A percentile compares a stretch with the other conserved stretches of the same genome.
These are phyloP conservation scores for Euphorbia pulcherrima DNA, from an alignment of 345 rosid species.

Conservation along the genomic window DNA sequence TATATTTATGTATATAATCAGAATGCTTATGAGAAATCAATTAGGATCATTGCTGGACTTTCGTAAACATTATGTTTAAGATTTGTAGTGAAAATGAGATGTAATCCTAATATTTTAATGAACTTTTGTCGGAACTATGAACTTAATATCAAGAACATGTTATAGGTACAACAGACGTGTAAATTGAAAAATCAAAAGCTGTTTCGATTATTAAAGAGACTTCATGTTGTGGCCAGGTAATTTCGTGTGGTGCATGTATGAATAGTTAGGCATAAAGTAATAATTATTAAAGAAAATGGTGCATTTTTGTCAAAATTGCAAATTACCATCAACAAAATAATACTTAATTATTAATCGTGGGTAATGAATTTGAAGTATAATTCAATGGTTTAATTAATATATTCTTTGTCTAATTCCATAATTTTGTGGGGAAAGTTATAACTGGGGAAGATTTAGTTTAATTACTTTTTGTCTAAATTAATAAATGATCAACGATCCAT, in stretches of 20 bases:
- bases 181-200: neutral
- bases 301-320: neutral
- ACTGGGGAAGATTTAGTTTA: constrained; percentile 16
- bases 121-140: too few relatives aligned
- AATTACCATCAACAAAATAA: neutral
- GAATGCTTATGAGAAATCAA: too few relatives aligned
- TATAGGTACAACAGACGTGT: neutral
- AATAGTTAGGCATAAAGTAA: neutral
- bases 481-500: too few relatives aligned
- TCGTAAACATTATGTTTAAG: neutral
- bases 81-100: too few relatives aligned
- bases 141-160: neutral
- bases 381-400: neutral
- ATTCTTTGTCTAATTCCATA: neutral
- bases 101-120: neutral
- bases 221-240: neutral
- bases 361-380: neutral
- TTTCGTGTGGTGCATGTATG: neutral
- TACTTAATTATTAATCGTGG: too few relatives aligned
- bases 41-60: too few relatives aligned
- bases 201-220: neutral
- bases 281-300: neutral
- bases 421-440: constrained; percentile 8
- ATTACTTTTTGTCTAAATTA: too few relatives aligned
- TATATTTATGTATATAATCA: too few relatives aligned